Conservation (phyloP, 495 filamentous ascomycete genomes). For the Cryomyces minteri region DNA sequence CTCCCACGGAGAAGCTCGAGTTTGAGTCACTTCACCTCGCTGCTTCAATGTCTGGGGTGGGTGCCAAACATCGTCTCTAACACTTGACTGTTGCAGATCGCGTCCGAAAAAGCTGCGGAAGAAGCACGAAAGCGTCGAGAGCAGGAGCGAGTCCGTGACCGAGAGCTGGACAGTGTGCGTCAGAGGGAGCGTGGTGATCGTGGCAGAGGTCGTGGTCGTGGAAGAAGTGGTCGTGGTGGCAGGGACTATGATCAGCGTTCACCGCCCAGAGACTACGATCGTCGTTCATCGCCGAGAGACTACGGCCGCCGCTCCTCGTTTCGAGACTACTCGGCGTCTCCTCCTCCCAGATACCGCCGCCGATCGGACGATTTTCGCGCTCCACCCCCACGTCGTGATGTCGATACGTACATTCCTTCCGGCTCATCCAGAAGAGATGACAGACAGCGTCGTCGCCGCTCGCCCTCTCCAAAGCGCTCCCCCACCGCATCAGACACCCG, state of each 20-base stretch:
- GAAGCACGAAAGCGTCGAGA: slow-evolving; percentile 52
- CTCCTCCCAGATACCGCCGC: slow-evolving; percentile 35
- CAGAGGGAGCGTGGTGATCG: slow-evolving; percentile 60
- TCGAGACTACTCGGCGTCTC: slow-evolving; percentile 33
- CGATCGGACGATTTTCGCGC: slow-evolving; percentile 34
- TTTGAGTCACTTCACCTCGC: no score
- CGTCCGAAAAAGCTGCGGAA: slow-evolving; percentile 68
- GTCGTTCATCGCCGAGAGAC: slow-evolving; percentile 2
- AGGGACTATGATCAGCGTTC: slow-evolving; percentile 29
- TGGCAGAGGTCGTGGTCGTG: slow-evolving; percentile 32
- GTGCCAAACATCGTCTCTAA: not conserved
- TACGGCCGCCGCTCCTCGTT: no score
- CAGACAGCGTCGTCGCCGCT: slow-evolving; percentile 4
- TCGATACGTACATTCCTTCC: slow-evolving; percentile 37
- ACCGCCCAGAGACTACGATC: slow-evolving; percentile 8
- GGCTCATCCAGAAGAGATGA: slow-evolving; percentile 4
- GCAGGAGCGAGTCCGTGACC: slow-evolving; percentile 36
- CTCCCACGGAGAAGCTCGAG: no score
- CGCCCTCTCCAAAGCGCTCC: slow-evolving; percentile 2
- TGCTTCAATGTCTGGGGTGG: not conserved
- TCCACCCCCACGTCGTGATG: slow-evolving; percentile 30
- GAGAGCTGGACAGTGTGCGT: slow-evolving; percentile 45
- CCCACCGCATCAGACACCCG: slow-evolving; percentile 2
- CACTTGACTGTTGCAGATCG: slow-evolving; percentile 33
- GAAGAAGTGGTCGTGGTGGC: slow-evolving; percentile 14